Evolutionary conservation across 805 yeast species (phyloP), one percentile per base, ranked within the genome.

Genomic region (Priceomyces castillae): DNA sequence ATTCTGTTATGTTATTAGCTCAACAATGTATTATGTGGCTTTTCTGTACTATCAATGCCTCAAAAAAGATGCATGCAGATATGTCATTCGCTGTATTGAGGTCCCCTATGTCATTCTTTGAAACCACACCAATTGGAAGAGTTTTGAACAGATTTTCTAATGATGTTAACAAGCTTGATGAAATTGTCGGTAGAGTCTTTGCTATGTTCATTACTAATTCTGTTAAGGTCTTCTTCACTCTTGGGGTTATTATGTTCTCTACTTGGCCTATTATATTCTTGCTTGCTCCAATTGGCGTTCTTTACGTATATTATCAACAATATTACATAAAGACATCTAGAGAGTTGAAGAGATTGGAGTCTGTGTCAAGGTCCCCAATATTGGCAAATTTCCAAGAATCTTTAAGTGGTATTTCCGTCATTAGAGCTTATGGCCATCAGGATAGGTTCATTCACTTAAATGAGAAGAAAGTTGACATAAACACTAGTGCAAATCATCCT

Each of bases 91-190:
- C 67, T 42, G 94, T 90, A 11, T 65, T 92, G 46, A 76, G 90
- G 51, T 94, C 97, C 0, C 97, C 97, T 48, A 92, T 90, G 97
- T 77, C 88, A 25, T 90, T 92, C 62, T 90, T 90, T 59, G 98
- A 90, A 65, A 89, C 96, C 1, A 90, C 98, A 0, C 98, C 97
- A 43, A 82, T 90, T 50, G 98, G 98, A 30, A 78, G 98, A 68
- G 80, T 90, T 44, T 71, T 90, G 62, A 90, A 90, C 70, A 75
- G 98, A 61, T 90, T 90, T 62, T 87, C 97, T 2, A 90, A 81
- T 61, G 98, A 90, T 72, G 79, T 90, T 41, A 87, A 87, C 67
- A 86, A 86, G 61, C 81, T 92, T 49, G 98, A 90, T 67, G 96
- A 88, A 59, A 71, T 73, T 22, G 68, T 81, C 49, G 86, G 88